Evolutionary conservation across 2,329 filamentous ascomycete species (phyloP).

Genomic region (Talaromyces funiculosus): DNA sequence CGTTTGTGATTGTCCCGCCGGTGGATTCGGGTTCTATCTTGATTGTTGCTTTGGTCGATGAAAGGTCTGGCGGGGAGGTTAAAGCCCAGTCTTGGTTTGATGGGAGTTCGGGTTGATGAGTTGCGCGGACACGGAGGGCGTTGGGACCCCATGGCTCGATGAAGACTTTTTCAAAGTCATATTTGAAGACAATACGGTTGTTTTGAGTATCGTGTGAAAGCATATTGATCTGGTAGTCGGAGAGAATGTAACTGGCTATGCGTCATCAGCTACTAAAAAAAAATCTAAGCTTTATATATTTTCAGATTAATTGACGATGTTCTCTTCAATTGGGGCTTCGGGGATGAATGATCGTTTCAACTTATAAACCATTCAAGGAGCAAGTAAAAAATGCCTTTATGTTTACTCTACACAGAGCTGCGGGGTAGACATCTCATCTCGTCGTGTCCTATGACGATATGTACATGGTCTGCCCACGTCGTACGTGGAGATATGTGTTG

Average conservation of each 20-base stretch:
- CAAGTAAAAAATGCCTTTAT: not conserved
- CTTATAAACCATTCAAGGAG: not conserved
- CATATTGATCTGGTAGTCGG: slow-evolving; percentile 19
- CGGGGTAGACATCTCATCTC: not conserved
- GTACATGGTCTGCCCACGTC: not conserved
- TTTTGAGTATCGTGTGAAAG: slow-evolving; percentile 26
- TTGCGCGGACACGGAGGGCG: slow-evolving; percentile 35
- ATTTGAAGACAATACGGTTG: slow-evolving; percentile 31
- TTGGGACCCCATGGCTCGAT: slow-evolving; percentile 37
- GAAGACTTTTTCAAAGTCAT: slow-evolving; percentile 35
- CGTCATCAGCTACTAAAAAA: too few species aligned
- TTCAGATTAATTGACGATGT: not conserved
- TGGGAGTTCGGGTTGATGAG: slow-evolving; percentile 32
- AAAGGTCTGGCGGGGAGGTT: slow-evolving; percentile 17
- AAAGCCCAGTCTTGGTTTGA: slow-evolving; percentile 33
- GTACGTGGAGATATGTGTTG: not conserved
- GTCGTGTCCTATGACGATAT: not conserved
- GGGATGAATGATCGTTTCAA: too few species aligned
- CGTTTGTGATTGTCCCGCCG: slow-evolving; percentile 40
- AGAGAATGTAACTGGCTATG: not conserved
- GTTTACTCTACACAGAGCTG: not conserved
- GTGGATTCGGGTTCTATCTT: slow-evolving; percentile 16
- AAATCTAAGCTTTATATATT: not conserved
- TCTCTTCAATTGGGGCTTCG: too few species aligned
- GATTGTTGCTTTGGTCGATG: not conserved